Evolutionary conservation across 495 filamentous ascomycete genomes (phyloP).

Genomic region (Tuber borchii): DNA sequence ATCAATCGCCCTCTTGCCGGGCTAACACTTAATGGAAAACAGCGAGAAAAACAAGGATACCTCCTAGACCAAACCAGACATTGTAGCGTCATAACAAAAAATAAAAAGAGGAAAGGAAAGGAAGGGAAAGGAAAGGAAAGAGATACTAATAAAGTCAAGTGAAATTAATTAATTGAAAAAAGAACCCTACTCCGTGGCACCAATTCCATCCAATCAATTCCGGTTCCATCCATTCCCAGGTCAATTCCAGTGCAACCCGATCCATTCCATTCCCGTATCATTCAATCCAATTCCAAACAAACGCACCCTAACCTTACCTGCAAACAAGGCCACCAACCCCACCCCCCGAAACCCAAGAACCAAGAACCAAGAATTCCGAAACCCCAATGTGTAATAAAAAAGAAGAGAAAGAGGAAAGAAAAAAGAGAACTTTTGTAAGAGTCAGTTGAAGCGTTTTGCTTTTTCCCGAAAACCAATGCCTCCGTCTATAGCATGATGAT

Average conservation of each 20-base stretch:
- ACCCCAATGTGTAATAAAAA: neutral
- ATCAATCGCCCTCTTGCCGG: neutral
- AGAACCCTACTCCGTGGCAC: slow-evolving; percentile 5
- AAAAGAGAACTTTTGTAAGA: slow-evolving; percentile 9
- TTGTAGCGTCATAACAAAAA: slow-evolving; percentile 9
- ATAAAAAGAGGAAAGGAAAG: slow-evolving; percentile 12
- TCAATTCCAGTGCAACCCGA: slow-evolving; percentile 25
- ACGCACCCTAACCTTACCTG: neutral
- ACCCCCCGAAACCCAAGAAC: neutral
- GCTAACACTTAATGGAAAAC: neutral
- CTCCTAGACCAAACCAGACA: neutral
- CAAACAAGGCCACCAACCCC: neutral
- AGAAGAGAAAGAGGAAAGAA: neutral
- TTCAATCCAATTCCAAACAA: neutral
- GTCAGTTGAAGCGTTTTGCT: neutral
- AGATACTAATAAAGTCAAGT: slow-evolving; percentile 8
- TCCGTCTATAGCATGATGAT: slow-evolving; percentile 2
- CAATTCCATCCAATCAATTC: slow-evolving; percentile 12
- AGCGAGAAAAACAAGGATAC: neutral
- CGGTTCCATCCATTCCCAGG: slow-evolving; percentile 9
- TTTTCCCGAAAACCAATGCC: neutral
- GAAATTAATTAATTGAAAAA: neutral
- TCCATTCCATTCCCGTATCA: slow-evolving; percentile 8
- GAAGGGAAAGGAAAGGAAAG: slow-evolving; percentile 1
- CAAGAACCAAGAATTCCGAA: neutral